These are phyloP conservation scores for Salix brachista DNA, from an alignment of 345 rosid genomes.

Conservation along the genomic window DNA sequence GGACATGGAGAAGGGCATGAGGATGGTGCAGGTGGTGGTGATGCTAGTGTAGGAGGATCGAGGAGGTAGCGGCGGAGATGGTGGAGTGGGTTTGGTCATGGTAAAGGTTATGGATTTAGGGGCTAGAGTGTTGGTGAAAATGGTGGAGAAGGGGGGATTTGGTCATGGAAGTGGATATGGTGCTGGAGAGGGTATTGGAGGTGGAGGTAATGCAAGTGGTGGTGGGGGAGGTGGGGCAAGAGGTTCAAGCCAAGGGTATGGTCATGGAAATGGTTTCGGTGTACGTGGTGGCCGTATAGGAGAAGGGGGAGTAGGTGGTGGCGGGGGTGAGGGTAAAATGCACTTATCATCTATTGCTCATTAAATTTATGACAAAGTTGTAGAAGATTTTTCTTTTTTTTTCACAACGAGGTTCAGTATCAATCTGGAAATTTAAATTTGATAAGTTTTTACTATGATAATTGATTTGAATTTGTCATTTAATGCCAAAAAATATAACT, in stretches of 20 bases:
- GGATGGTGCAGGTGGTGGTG: background rate
- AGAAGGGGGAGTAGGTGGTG: conserved; percentile 23
- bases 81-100: background rate
- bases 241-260: conserved; percentile 22
- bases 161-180: conserved; percentile 7
- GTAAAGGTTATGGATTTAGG: too few relatives aligned
- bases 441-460: too few relatives aligned
- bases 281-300: conserved; percentile 26
- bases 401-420: too few relatives aligned
- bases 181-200: background rate
- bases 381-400: too few relatives aligned
- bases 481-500: too few relatives aligned
- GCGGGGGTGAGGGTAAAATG: background rate
- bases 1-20: too few relatives aligned
- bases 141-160: conserved; percentile 7
- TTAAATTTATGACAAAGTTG: too few relatives aligned
- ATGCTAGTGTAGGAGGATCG: too few relatives aligned
- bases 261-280: conserved; percentile 30
- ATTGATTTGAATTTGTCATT: too few relatives aligned
- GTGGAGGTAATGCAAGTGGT: conserved; percentile 16
- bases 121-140: too few relatives aligned
- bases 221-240: conserved; percentile 17
- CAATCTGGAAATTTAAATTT: too few relatives aligned
- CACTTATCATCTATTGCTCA: too few relatives aligned
- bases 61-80: conserved; percentile 15